Base-by-base conservation (phyloP, 306 rosid species). In the Mucuna pruriens region DNA sequence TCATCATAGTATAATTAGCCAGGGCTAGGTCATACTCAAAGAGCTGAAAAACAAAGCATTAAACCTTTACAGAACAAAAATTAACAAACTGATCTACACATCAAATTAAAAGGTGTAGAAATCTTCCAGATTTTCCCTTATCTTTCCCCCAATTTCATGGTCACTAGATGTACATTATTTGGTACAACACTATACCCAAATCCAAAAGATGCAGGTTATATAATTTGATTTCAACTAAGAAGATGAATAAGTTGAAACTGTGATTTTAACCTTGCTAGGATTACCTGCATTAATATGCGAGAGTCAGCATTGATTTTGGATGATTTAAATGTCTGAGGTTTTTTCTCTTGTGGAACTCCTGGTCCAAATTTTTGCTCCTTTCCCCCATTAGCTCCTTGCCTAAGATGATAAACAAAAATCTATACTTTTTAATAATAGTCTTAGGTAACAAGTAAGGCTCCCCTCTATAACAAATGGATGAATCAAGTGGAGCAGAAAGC, bases 381-480 rank as follows among this genome's bases (percentile, higher is more conserved):
- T 65, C 85, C 80, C 45, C 82, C 90, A 54, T 51, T 74, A 49
- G 85, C 68, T 78, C 89, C 82, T 76, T 87, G 92, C 91, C 98
- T 95, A 65, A 54, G 49, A 65, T 23, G 63, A 80, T 60, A 29
- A 71, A 74, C 17, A 67, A 74, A 72, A 44, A 26, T 6, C 44
- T 85, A 76, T 40, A 52, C 13, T 40, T 4, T 23, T 63, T n/a
- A 77, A 60, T 62, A 23, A 36, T 26, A 74, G 48, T 29, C 76
- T 66, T 61, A 64, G 75, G 44, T 58, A 75, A 73, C 62, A 58
- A 38, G 29, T 26, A 44, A 49, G 51, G 17, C 51, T 67, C 57
- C 39, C 55, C 26, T 64, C 54, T 13, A 25, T 73, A 38, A 73
- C 40, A 62, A 73, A 79, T 42, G 46, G 68, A 72, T 66, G 39